Evolutionary conservation across 345 rosid species (phyloP), one percentile per base, ranked within the genome.

Genomic region (Pistacia integerrima): DNA sequence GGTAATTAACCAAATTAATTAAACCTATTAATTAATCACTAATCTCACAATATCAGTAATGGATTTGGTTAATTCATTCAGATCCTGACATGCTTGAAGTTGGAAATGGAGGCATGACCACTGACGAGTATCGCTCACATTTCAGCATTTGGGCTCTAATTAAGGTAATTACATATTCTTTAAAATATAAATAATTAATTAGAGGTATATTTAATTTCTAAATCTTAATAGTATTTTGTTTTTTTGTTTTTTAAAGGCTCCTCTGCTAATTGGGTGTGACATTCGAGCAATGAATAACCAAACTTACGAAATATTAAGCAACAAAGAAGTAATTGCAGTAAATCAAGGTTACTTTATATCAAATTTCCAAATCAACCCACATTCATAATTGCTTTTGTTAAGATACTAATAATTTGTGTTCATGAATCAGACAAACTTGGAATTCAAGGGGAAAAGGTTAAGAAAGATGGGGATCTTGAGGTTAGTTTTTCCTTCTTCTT

Each of bases 361-460:
- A 3, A 5, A 2, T 46, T 17, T 9, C 6, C 11, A 33, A 63
- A 17, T 35, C 22, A 1, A 41, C 1, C 33, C 33, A 25, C 25
- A 25, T 25, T 25, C 0, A 25, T 25, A 25, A 25, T 25, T 25
- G 25, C 25, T 25, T 25, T 25, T 25, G 0, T 25, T 25, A 25
- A 25, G 25, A 25, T 25, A 0, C 25, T 25, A 25, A 25, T 25
- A 25, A 25, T 25, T 25, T 25, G 25, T 25, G 25, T 25, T 25
- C 0, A 25, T 25, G 61, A 22, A 0, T 54, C 78, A 90, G 91
- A 91, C 71, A 67, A 82, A 55, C 88, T 85, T 52, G 93, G 94
- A 58, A 86, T 80, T 57, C 94, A 91, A 59, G 94, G 94, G 25
- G 86, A 81, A 72, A 91, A 87, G 73, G 88, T 85, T 2, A 87